Evolutionary conservation across 805 yeast genomes (phyloP).

Genomic region (Candida ponderosae): DNA sequence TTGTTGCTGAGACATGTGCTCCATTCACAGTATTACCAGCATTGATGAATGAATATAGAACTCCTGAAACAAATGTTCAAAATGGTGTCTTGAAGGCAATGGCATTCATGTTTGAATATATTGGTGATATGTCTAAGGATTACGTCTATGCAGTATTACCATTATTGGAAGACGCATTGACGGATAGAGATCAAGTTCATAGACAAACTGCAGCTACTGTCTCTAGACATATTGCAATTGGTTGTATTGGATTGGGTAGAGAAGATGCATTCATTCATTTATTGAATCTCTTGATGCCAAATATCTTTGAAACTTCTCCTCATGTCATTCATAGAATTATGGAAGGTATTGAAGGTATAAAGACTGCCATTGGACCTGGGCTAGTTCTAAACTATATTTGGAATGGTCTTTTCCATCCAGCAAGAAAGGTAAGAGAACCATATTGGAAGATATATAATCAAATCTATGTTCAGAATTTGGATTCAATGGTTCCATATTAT

Average conservation of each 20-base stretch:
- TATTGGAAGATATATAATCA: constrained; percentile 82
- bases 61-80: constrained; percentile 89
- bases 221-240: constrained; percentile 71
- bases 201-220: constrained; percentile 94
- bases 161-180: constrained; percentile 78
- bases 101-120: constrained; percentile 87
- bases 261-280: constrained; percentile 83
- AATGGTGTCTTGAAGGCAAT: constrained; percentile 90
- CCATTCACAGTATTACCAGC: constrained; percentile 95
- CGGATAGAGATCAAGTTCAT: constrained; percentile 86
- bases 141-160: constrained; percentile 78
- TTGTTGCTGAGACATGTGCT: constrained; percentile 87
- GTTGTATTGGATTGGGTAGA: constrained; percentile 64
- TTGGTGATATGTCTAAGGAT: constrained; percentile 72
- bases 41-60: constrained; percentile 88
- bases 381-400: constrained; percentile 65
- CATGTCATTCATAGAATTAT: constrained; percentile 81
- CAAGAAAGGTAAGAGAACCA: constrained; percentile 72
- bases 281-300: constrained; percentile 78
- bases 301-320: constrained; percentile 89
- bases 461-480: constrained; percentile 66
- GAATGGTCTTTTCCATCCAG: constrained; percentile 92
- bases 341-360: constrained; percentile 70
- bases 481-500: constrained; percentile 75
- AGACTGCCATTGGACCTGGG: constrained; percentile 73